These are phyloP conservation scores for Beauveria sp. DNA, from an alignment of 2,329 filamentous ascomycete genomes.

Conservation along the genomic window DNA sequence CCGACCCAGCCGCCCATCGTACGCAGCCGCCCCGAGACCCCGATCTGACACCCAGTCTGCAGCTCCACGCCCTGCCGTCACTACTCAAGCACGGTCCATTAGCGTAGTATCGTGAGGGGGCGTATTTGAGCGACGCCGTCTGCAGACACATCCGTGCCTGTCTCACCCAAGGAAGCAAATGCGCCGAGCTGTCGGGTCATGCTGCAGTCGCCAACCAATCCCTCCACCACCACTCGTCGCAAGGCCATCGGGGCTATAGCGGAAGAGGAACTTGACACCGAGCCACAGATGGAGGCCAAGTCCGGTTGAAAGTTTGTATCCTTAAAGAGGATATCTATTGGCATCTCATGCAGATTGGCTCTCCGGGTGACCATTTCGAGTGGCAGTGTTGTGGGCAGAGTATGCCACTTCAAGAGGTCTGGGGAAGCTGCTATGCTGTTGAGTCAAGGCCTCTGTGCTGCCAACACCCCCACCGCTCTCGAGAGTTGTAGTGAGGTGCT, in stretches of 20 bases:
- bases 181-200: not conserved
- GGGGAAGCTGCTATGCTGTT: not conserved
- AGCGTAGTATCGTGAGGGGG: not conserved
- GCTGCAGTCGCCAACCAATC: not conserved
- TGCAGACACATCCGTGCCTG: not conserved
- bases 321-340: not conserved
- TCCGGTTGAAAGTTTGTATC: too few relatives aligned
- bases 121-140: not conserved
- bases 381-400: not conserved
- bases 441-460: not conserved
- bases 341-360: not conserved
- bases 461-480: not conserved
- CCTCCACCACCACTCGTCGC: not conserved
- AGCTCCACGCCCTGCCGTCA: not conserved
- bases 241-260: not conserved
- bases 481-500: not conserved
- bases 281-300: not conserved
- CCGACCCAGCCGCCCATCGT: not conserved
- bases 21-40: not conserved
- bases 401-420: not conserved
- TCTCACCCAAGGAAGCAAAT: not conserved
- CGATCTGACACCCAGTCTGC: constrained; percentile 1
- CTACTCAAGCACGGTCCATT: not conserved
- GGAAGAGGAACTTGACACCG: not conserved
- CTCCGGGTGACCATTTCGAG: not conserved